Conservation (phyloP, 345 rosid genomes). For the Streptanthus diversifolius region DNA sequence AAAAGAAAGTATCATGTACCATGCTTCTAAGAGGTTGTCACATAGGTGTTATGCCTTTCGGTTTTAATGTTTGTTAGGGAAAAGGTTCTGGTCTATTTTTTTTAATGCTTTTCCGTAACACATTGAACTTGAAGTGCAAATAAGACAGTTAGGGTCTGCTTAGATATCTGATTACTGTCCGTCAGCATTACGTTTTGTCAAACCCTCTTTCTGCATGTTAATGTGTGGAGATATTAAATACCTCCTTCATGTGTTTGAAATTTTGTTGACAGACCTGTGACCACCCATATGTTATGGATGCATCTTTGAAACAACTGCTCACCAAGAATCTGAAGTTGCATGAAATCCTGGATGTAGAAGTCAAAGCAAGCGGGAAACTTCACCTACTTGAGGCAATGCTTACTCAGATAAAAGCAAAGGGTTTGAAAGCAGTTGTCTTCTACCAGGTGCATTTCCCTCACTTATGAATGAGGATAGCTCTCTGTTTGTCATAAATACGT, state of each 20-base stretch:
- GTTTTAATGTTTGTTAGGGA: neutral
- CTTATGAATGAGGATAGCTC: constrained; percentile 5
- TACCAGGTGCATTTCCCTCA: constrained; percentile 63
- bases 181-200: constrained; percentile 2
- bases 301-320: constrained; percentile 39
- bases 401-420: constrained; percentile 44
- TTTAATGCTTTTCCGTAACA: neutral
- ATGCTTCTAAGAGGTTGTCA: constrained; percentile 17
- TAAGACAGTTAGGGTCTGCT: constrained; percentile 17
- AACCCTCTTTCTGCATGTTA: constrained; percentile 14
- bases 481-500: constrained; percentile 7
- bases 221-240: constrained; percentile 4
- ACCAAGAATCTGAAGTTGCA: constrained; percentile 33
- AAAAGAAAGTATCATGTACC: neutral
- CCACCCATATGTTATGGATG: constrained; percentile 74
- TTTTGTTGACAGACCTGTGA: constrained; percentile 75
- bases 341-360: constrained; percentile 61
- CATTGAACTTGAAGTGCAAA: constrained; percentile 14
- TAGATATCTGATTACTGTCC: constrained; percentile 13
- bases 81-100: constrained; percentile 10
- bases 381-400: constrained; percentile 76
- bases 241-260: constrained; percentile 16
- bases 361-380: constrained; percentile 90
- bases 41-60: neutral
- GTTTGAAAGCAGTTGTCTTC: constrained; percentile 64